Percentiles rank a stretch among this genome's conserved stretches.
phyloP scores from a whole-genome alignment of 306 rosid genomes.

The Cyclanthera cordifolia region DNA sequence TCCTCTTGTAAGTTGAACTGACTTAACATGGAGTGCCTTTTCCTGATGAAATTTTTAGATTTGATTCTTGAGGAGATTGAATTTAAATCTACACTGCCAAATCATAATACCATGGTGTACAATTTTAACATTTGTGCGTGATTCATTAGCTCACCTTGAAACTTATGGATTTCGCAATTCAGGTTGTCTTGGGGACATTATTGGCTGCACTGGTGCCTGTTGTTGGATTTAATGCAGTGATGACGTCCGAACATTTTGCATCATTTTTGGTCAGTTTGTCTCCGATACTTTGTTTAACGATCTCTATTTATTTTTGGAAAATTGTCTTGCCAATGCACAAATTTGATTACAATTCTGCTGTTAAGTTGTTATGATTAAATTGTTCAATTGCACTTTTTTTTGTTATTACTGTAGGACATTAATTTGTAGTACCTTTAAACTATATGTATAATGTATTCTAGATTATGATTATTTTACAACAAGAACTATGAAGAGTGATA shows the following conservation, averaged over 20 bases:
- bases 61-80: neutral
- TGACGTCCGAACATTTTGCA: constrained; percentile 98
- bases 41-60: neutral
- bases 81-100: neutral
- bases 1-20: constrained; percentile 70
- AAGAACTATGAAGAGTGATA: neutral
- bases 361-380: neutral
- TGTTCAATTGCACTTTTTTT: neutral
- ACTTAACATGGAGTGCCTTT: neutral
- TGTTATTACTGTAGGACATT: neutral
- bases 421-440: neutral
- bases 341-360: neutral
- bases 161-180: constrained; percentile 23
- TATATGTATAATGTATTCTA: neutral
- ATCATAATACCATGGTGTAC: neutral
- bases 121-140: neutral
- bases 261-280: constrained; percentile 70
- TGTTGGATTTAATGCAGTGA: constrained; percentile 93
- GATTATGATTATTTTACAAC: neutral
- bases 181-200: constrained; percentile 85
- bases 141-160: constrained; percentile 21
- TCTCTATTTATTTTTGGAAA: neutral
- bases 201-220: constrained; percentile 94
- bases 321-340: neutral
- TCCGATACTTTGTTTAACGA: neutral